phyloP scores from a whole-genome alignment of 306 rosid genomes.

The Potentilla sterilis region DNA sequence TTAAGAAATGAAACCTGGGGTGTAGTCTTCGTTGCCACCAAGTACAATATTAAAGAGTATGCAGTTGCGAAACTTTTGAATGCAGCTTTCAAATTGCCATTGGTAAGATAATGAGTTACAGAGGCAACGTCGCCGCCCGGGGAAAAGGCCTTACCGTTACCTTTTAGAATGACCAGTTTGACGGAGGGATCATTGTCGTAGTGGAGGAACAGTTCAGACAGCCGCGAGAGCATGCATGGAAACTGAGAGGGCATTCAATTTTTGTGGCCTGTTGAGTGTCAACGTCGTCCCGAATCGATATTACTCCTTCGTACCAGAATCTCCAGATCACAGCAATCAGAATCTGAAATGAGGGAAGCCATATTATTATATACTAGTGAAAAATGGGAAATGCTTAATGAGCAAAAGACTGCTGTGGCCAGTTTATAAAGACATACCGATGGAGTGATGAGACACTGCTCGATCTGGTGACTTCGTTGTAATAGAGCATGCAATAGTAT shows the following conservation, averaged over 20 bases:
- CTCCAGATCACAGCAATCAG: not conserved
- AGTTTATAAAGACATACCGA: not conserved
- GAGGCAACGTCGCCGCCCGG: slow-evolving; percentile 69
- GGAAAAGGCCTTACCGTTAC: slow-evolving; percentile 70
- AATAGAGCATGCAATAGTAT: too few relatives aligned
- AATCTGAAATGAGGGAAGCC: not conserved
- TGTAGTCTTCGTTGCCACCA: slow-evolving; percentile 62
- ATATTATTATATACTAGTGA: not conserved
- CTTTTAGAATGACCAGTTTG: slow-evolving; percentile 59
- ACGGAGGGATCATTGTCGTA: slow-evolving; percentile 45
- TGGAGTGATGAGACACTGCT: not conserved
- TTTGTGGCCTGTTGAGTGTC: slow-evolving; percentile 59
- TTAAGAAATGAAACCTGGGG: slow-evolving; percentile 71
- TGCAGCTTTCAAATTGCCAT: slow-evolving; percentile 43
- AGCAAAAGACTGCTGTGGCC: not conserved
- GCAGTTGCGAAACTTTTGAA: not conserved
- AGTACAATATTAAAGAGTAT: slow-evolving; percentile 23
- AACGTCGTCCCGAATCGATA: slow-evolving; percentile 3
- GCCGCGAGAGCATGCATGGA: slow-evolving; percentile 68
- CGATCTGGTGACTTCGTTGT: not conserved
- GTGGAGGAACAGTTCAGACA: slow-evolving; percentile 39
- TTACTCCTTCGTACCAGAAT: not conserved
- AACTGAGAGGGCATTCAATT: slow-evolving; percentile 56
- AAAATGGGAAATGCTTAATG: not conserved
- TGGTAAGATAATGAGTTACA: slow-evolving; percentile 28